A percentile compares a stretch with the other conserved stretches of the same genome.
phyloP scores from a whole-genome alignment of 169 alveolate species.

The Eimeria praecox region DNA sequence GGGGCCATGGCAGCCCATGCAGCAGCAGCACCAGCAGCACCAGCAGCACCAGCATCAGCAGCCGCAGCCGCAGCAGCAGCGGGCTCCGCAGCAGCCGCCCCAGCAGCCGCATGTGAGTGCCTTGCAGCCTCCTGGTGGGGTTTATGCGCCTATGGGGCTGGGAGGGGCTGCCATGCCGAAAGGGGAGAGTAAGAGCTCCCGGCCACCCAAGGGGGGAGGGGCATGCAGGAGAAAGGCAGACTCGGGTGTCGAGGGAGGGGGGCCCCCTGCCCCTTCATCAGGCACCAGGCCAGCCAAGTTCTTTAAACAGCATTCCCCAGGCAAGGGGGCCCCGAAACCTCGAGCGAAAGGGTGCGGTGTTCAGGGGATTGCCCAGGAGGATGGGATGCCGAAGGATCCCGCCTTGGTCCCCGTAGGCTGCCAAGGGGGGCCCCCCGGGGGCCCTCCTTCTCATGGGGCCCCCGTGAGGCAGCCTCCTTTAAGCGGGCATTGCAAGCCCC shows the following conservation, averaged over 20 bases:
- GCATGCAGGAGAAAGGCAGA: constrained; percentile 16
- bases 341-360: background rate
- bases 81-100: background rate
- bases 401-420: background rate
- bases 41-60: background rate
- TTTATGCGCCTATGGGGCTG: background rate
- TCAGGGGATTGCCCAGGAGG: constrained; percentile 43
- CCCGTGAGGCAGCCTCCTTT: background rate
- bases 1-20: constrained; percentile 51
- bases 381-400: constrained; percentile 11
- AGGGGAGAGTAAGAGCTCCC: background rate
- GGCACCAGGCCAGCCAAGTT: constrained; percentile 50
- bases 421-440: background rate
- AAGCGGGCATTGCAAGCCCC: background rate
- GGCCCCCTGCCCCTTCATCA: background rate
- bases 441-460: constrained; percentile 6
- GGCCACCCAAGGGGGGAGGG: constrained; percentile 7
- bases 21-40: constrained; percentile 49
- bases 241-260: constrained; percentile 25
- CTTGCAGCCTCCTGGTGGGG: background rate
- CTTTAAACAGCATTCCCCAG: constrained; percentile 67
- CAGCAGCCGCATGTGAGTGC: constrained; percentile 26
- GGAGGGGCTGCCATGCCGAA: background rate
- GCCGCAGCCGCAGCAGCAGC: background rate
- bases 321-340: constrained; percentile 38